A percentile compares a stretch with the other conserved stretches of the same genome.
These are phyloP conservation scores for Cicer cuneatum DNA, from an alignment of 306 rosid species.

Conservation along the genomic window DNA sequence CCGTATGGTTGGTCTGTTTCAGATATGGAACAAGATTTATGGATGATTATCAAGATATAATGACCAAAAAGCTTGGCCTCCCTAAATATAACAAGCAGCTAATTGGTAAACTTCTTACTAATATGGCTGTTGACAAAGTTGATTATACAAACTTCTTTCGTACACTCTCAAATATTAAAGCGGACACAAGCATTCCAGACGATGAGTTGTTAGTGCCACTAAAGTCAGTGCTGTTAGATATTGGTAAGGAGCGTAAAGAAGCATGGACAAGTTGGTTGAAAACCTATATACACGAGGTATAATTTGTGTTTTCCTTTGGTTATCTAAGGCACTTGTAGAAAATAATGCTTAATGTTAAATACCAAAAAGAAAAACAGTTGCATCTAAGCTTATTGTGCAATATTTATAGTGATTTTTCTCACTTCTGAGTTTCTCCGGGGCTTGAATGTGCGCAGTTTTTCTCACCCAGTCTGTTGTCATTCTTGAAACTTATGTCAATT, in stretches of 20 bases:
- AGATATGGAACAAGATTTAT: conserved; percentile 94
- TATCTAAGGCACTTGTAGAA: conserved; percentile 2
- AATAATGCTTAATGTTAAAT: neutral
- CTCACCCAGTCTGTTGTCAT: conserved; percentile 15
- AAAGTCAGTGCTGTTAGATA: conserved; percentile 87
- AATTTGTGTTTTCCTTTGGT: conserved; percentile 21
- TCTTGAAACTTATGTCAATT: conserved; percentile 14
- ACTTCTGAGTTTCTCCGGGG: conserved; percentile 5
- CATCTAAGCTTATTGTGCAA: conserved; percentile 27
- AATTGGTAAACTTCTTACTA: conserved; percentile 83
- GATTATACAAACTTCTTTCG: conserved; percentile 97
- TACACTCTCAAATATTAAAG: conserved; percentile 78
- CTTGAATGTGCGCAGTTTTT: conserved; percentile 26
- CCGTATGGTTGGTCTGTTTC: conserved; percentile 43
- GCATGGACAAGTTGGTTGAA: conserved; percentile 94
- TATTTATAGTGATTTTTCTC: conserved; percentile 11
- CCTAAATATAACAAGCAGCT: conserved; percentile 90
- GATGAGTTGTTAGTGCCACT: conserved; percentile 82
- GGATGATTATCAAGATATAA: conserved; percentile 94
- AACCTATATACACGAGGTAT: conserved; percentile 83
- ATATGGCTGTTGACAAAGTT: conserved; percentile 97
- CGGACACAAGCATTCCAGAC: conserved; percentile 78
- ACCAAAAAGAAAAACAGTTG: neutral
- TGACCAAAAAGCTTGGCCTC: conserved; percentile 96
- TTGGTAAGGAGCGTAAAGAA: conserved; percentile 95